Conservation (phyloP, 2,329 filamentous ascomycete species). For the Fusarium tanahbumbuense region DNA sequence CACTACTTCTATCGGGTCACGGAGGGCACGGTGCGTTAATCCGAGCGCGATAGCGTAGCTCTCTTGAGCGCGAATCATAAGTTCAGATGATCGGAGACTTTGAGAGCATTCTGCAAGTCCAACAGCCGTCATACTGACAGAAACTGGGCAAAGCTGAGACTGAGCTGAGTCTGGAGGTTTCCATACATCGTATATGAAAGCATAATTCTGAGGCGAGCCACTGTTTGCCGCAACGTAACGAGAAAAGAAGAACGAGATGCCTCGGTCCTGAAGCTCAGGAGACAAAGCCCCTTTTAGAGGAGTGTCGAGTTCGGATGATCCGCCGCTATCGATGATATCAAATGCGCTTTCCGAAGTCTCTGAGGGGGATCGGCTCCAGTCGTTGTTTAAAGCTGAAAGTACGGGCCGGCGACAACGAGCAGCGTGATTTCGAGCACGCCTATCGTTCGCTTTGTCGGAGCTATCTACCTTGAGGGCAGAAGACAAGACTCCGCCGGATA, state of each 20-base stretch:
- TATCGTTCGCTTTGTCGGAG: conserved; percentile 15
- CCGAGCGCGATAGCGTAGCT: conserved; percentile 64
- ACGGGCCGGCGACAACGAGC: conserved; percentile 35
- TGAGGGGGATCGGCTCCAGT: conserved; percentile 39
- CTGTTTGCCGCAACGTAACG: conserved; percentile 62
- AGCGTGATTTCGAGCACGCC: conserved; percentile 23
- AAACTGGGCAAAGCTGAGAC: conserved; percentile 57
- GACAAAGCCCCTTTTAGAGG: conserved; percentile 25
- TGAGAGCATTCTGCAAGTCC: conserved; percentile 65
- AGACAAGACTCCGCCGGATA: not conserved
- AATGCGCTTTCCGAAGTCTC: conserved; percentile 38
- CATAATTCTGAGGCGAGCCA: conserved; percentile 62
- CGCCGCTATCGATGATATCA: conserved; percentile 27
- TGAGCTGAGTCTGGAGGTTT: conserved; percentile 54
- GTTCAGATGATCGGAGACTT: conserved; percentile 55
- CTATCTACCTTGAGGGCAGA: conserved; percentile 14
- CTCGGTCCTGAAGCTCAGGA: conserved; percentile 55
- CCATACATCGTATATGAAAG: conserved; percentile 66
- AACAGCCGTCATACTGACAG: conserved; percentile 66
- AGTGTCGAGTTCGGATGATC: conserved; percentile 34
- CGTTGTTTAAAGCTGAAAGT: conserved; percentile 42
- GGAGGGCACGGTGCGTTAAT: conserved; percentile 63
- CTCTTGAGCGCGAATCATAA: conserved; percentile 61
- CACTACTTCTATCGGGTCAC: conserved; percentile 55
- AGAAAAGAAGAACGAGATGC: conserved; percentile 63